Evolutionary conservation across 2,329 filamentous ascomycete species (phyloP).

Genomic region (Ascosphaera aggregata): DNA sequence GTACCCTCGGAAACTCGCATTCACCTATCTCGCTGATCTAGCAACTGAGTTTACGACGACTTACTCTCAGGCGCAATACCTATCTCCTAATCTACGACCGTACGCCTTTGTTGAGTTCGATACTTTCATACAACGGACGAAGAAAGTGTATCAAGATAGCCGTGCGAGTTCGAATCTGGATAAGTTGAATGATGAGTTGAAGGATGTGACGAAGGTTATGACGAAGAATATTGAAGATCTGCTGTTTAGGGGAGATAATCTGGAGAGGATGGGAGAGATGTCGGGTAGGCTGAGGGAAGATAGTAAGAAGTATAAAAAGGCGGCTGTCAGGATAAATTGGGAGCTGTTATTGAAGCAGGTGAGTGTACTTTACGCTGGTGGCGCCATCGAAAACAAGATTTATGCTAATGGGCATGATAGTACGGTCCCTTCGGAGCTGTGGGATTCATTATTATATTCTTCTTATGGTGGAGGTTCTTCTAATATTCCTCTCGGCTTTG

Average conservation of each 20-base stretch:
- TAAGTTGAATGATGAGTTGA: slow-evolving; percentile 87
- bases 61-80: slow-evolving; percentile 52
- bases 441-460: slow-evolving; percentile 59
- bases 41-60: slow-evolving; percentile 73
- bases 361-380: slow-evolving; percentile 8
- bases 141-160: slow-evolving; percentile 81
- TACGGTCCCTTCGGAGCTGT: slow-evolving; percentile 78
- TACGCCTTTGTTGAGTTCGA: slow-evolving; percentile 98
- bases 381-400: neutral
- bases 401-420: slow-evolving; percentile 13
- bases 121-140: slow-evolving; percentile 82
- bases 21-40: slow-evolving; percentile 91
- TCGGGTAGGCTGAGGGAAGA: slow-evolving; percentile 73
- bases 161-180: slow-evolving; percentile 82
- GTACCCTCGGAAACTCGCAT: slow-evolving; percentile 94
- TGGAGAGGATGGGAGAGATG: slow-evolving; percentile 95
- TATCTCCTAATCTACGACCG: slow-evolving; percentile 51
- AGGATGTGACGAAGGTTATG: slow-evolving; percentile 98
- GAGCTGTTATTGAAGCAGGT: slow-evolving; percentile 80
- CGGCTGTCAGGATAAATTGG: slow-evolving; percentile 94
- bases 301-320: slow-evolving; percentile 78
- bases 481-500: slow-evolving; percentile 21
- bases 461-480: slow-evolving; percentile 88
- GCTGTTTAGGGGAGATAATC: slow-evolving; percentile 75
- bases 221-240: slow-evolving; percentile 99